Evolutionary conservation across 148 eudicot genomes (phyloP).

Genomic region (Amaranthus palmeri): DNA sequence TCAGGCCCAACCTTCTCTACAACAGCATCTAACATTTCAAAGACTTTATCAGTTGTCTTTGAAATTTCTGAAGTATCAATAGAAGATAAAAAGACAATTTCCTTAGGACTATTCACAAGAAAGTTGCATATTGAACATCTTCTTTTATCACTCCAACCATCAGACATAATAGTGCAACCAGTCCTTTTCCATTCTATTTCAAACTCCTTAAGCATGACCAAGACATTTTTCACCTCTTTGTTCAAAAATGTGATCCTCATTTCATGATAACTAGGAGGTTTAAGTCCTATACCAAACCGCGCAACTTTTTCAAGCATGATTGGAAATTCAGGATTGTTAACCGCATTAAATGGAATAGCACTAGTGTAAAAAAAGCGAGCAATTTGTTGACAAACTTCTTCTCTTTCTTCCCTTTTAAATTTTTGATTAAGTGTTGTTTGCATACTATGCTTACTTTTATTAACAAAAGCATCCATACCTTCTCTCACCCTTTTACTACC

Average conservation of each 20-base stretch:
- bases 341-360: background rate
- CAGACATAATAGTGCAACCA: conserved; percentile 5
- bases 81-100: conserved; percentile 7
- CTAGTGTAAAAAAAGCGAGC: conserved; percentile 9
- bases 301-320: conserved; percentile 1
- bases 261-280: conserved; percentile 6
- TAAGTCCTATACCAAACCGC: background rate
- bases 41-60: conserved; percentile 8
- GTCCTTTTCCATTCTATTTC: background rate
- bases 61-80: conserved; percentile 17
- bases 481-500: background rate
- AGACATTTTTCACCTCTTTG: background rate
- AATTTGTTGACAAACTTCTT: conserved; percentile 4
- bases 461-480: background rate
- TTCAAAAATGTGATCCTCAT: conserved; percentile 3
- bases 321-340: conserved; percentile 2
- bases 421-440: background rate
- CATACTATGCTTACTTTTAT: background rate
- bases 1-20: too few species aligned
- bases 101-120: conserved; percentile 4
- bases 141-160: conserved; percentile 8
- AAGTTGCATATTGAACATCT: background rate
- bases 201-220: background rate
- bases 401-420: background rate
- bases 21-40: too few species aligned